Percentiles rank a stretch among this genome's conserved stretches.
Evolutionary conservation across 345 rosid genomes (phyloP).

Genomic region (Aegle marmelos): DNA sequence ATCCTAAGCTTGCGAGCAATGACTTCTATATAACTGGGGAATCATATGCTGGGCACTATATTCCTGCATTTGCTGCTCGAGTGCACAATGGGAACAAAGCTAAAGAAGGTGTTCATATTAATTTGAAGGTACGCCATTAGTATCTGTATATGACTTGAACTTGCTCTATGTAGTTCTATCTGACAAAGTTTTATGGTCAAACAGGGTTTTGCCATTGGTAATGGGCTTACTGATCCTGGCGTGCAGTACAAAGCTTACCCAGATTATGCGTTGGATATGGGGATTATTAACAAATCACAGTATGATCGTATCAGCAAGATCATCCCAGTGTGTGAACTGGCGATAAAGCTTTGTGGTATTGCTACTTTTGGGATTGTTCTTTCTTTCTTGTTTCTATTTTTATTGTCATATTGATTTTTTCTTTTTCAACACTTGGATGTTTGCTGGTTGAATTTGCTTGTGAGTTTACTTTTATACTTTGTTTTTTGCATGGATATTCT

Average conservation of each 20-base stretch:
- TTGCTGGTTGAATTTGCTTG: background rate
- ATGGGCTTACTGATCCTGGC: constrained; percentile 95
- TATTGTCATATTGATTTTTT: background rate
- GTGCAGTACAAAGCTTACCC: constrained; percentile 92
- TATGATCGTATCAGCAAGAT: constrained; percentile 68
- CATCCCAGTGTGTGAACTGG: constrained; percentile 80
- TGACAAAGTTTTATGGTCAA: constrained; percentile 10
- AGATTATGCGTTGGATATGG: constrained; percentile 93
- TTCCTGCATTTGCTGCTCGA: constrained; percentile 95
- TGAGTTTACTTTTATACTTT: background rate
- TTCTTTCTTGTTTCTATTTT: background rate
- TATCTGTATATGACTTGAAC: background rate
- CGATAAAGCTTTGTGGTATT: constrained; percentile 92
- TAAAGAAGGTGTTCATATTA: constrained; percentile 78
- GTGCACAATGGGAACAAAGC: constrained; percentile 92
- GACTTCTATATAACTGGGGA: constrained; percentile 97
- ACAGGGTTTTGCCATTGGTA: constrained; percentile 99
- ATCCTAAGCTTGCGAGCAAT: constrained; percentile 67
- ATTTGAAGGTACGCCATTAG: constrained; percentile 62
- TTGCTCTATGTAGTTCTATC: background rate
- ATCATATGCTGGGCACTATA: constrained; percentile 99
- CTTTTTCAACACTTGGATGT: background rate
- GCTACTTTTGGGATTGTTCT: background rate
- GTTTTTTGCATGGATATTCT: background rate
- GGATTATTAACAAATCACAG: constrained; percentile 54